Evolutionary conservation across 2,329 filamentous ascomycete species (phyloP).

Genomic region (Scopulariopsis brevicaulis): DNA sequence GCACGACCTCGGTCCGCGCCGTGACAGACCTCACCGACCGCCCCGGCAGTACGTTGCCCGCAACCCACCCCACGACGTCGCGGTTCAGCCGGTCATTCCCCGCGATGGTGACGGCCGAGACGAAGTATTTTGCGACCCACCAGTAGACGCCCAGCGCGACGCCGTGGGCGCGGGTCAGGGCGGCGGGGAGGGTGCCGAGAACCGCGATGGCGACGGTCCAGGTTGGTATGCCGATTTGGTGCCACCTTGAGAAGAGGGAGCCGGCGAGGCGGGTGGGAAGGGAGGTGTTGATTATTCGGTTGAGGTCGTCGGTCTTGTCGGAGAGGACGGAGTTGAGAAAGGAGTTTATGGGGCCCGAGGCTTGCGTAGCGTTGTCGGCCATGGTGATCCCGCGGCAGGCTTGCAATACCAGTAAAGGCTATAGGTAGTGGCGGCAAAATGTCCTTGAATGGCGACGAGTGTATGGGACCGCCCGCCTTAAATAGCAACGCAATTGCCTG

Average conservation of each 20-base stretch:
- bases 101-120: conserved; percentile 22
- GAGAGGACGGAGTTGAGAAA: background rate
- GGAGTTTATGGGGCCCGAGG: background rate
- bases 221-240: conserved; percentile 20
- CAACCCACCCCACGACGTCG: conserved; percentile 25
- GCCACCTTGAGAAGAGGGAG: conserved; percentile 20
- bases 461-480: too few species aligned
- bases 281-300: background rate
- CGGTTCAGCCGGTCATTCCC: conserved; percentile 23
- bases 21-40: conserved; percentile 20
- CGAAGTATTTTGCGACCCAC: conserved; percentile 23
- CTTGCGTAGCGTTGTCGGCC: background rate
- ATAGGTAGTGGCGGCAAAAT: too few species aligned
- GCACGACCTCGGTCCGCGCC: conserved; percentile 18
- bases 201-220: conserved; percentile 20
- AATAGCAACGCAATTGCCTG: too few species aligned
- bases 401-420: too few species aligned
- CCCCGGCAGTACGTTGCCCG: conserved; percentile 18
- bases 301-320: background rate
- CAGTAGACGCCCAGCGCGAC: conserved; percentile 19
- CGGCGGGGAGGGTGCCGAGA: conserved; percentile 19
- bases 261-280: conserved; percentile 20
- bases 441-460: too few species aligned
- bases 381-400: background rate
- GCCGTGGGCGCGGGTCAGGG: conserved; percentile 15